Base-by-base conservation (phyloP, 2,329 filamentous ascomycete genomes). In the Cercospora sojina region DNA sequence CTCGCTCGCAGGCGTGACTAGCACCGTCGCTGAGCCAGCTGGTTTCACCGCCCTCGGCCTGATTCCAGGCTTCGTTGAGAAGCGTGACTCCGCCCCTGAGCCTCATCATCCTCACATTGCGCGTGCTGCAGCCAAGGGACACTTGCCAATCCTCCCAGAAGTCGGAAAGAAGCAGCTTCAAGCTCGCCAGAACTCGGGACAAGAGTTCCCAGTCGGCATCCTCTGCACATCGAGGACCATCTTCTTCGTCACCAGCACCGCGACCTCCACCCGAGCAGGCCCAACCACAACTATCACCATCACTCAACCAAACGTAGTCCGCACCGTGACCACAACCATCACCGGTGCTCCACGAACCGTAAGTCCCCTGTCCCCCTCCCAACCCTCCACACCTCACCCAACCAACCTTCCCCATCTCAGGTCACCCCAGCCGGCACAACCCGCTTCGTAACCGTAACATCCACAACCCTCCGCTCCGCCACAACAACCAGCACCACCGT, bases 181-280 rank as follows among this genome's bases (percentile, higher is more conserved):
- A 13, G 62, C 25, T 41, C 56, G 63, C 49, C 57, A 65, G 47
- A 47, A 41, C 10, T 27, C 31, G 8, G 57, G 25, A 32, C 43
- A 51, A 9, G 51, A 60, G 4, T 65, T 18, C 58, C 57, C 63
- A 18, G 63, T 65, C 3, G 57, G 57, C 13, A 38, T 65, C 20
- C 58, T 29, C 12, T 65, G 63, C 56, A 65, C 63, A 20, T 53
- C 63, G 32, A 41, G 63, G n/a, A 65, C 63, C 25, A 61, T 57
- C 47, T 65, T 58, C 64, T 57, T 61, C 51, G 18, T 20, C 35
- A 65, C 51, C 35, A 23, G 29, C 35, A 62, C 59, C n/a, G 43
- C 41, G 13, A 56, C 49, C 25, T 23, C 57, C 18, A 59, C 51
- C 7, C 32, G 23, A 23, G 49, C 58, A 16, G 59, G 47, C 16